These are phyloP conservation scores for Coprinopsis sp. DNA, from an alignment of 768 basidiomycete genomes.

Conservation along the genomic window DNA sequence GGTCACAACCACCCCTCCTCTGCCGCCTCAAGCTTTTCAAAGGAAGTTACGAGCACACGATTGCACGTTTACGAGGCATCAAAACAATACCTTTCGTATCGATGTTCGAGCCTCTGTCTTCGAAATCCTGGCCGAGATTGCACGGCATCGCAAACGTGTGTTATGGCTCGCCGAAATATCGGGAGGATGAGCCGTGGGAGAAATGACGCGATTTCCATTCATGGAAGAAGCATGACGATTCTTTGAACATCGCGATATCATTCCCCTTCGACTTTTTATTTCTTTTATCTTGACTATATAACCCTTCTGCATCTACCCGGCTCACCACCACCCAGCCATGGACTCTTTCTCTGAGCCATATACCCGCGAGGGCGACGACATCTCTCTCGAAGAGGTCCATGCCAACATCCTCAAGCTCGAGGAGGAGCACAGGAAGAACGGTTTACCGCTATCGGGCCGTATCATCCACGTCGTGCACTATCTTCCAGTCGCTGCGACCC, in stretches of 20 bases:
- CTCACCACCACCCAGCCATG: constrained; percentile 36
- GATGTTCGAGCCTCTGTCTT: too few relatives aligned
- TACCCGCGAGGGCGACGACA: constrained; percentile 57
- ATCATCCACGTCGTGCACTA: constrained; percentile 92
- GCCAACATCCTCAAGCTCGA: constrained; percentile 70
- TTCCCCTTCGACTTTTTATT: not conserved
- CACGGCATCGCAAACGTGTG: not conserved
- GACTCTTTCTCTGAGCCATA: constrained; percentile 74
- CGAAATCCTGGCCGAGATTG: not conserved
- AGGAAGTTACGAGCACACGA: too few relatives aligned
- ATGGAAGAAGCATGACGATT: constrained; percentile 9
- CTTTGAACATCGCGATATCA: constrained; percentile 12
- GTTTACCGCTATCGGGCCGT: constrained; percentile 75
- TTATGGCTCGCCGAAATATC: constrained; percentile 10
- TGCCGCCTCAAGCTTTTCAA: too few relatives aligned
- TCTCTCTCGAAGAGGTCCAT: constrained; percentile 70
- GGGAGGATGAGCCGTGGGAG: constrained; percentile 4
- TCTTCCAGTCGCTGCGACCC: constrained; percentile 71
- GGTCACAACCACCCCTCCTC: too few relatives aligned
- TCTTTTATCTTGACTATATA: constrained; percentile 11
- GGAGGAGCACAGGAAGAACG: constrained; percentile 61
- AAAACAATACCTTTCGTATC: too few relatives aligned
- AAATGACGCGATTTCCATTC: constrained; percentile 10
- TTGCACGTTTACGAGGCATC: too few relatives aligned
- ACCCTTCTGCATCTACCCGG: constrained; percentile 2